Base-by-base conservation (phyloP, 2,329 filamentous ascomycete genomes). In the Epichloe uncinata region DNA sequence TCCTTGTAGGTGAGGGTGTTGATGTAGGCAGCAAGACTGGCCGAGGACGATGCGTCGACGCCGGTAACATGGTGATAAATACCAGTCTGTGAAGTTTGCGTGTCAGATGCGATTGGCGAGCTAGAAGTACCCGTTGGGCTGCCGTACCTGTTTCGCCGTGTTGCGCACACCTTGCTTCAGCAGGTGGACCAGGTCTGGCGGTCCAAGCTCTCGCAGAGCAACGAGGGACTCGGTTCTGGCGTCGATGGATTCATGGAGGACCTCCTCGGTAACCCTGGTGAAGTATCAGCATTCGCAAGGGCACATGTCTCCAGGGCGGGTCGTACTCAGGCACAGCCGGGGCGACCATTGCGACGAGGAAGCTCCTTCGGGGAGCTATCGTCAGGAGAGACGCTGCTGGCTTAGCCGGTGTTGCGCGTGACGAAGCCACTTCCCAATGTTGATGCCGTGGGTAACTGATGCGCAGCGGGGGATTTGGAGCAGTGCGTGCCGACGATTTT, bases 21-120 rank as follows among this genome's bases (percentile, higher is more conserved):
- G 70, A 98, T 95, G 69, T 98, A 98, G 58, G 93, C 93, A 40
- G 93, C 93, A 52, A 98, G 73, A 69, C 91, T 97, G 52, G 93
- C 93, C 9, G 93, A 97, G 6, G 93, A 97, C 2, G 93, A 98
- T 45, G 93, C 93, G 70, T 98, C 93, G 63, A 96, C 84, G 53
- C 93, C 93, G 38, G 89, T 95, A 59, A 96, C 90, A 81, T 98
- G 93, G 67, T 98, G 93, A 66, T 98, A 98, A 50, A 96, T 84
- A 52, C 93, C 93, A 54, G 82, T 83, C 86, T 96, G 45, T 4
- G 47, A 34, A 38, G 15, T 5, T 15, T 34, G 22, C 20, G 26
- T 20, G 49, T 63, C 51, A 63, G 57, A 48, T 52, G 40, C 40
- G 11, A 37, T 16, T 33, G 22, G 20, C 34, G 41, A 44, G 35